A percentile compares a stretch with the other conserved stretches of the same genome.
Evolutionary conservation across 2,329 filamentous ascomycete genomes (phyloP).

Genomic region (Knufia petricola): DNA sequence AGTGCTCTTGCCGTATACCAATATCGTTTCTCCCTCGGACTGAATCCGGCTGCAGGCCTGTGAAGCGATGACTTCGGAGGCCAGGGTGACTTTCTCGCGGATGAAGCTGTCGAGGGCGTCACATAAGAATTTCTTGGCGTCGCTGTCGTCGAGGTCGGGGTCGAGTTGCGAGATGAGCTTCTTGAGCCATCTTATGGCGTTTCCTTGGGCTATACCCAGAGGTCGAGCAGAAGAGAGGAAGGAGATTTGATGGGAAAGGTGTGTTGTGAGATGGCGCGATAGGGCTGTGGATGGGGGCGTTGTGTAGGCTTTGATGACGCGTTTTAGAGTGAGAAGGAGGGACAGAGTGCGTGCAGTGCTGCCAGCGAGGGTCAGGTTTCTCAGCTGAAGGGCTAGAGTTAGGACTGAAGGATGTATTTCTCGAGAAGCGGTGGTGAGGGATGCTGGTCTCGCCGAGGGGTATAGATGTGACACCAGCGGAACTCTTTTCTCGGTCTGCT

Average conservation of each 20-base stretch:
- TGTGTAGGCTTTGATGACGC: slow-evolving; percentile 88
- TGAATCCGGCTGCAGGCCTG: slow-evolving; percentile 66
- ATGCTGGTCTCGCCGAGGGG: slow-evolving; percentile 52
- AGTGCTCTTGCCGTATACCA: slow-evolving; percentile 78
- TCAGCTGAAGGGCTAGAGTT: slow-evolving; percentile 80
- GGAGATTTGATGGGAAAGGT: slow-evolving; percentile 91
- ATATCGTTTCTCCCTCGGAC: slow-evolving; percentile 62
- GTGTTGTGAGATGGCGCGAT: slow-evolving; percentile 80
- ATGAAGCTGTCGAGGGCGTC: slow-evolving; percentile 83
- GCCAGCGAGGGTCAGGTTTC: slow-evolving; percentile 76
- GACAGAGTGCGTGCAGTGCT: slow-evolving; percentile 81
- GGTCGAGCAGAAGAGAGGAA: slow-evolving; percentile 79
- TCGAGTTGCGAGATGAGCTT: slow-evolving; percentile 84
- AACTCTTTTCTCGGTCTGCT: slow-evolving; percentile 48
- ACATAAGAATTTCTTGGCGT: slow-evolving; percentile 70
- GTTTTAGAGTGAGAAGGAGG: slow-evolving; percentile 81
- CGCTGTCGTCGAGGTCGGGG: slow-evolving; percentile 68
- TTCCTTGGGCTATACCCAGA: slow-evolving; percentile 93
- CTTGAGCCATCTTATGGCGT: slow-evolving; percentile 91
- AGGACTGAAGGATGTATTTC: slow-evolving; percentile 80
- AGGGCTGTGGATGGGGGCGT: slow-evolving; percentile 78
- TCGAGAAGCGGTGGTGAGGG: slow-evolving; percentile 51
- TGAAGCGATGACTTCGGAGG: slow-evolving; percentile 73
- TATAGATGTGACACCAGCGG: slow-evolving; percentile 77
- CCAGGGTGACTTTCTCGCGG: slow-evolving; percentile 76